These are phyloP conservation scores for Stephania cephalantha DNA, from an alignment of 164 flowering plant species.

Conservation along the genomic window DNA sequence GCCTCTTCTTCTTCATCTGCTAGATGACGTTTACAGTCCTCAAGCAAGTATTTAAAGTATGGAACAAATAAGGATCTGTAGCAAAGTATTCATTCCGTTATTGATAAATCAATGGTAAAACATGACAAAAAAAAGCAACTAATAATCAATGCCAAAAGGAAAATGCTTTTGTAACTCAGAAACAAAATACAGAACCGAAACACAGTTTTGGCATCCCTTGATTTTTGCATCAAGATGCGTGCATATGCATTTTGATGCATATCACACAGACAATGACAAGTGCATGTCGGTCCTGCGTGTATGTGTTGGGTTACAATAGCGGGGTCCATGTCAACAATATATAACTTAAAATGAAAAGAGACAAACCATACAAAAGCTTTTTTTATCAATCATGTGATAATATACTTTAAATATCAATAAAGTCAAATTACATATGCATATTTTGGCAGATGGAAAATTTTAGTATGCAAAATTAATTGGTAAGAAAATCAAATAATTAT, in stretches of 20 bases:
- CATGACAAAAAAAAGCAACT: not conserved
- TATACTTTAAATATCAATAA: not conserved
- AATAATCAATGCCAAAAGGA: no score
- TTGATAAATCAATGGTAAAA: not conserved
- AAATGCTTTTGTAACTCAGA: no score
- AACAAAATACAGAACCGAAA: no score
- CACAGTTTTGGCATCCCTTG: no score
- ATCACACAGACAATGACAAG: no score
- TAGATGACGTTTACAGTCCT: constrained; percentile 48
- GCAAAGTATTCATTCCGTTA: not conserved
- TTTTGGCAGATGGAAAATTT: not conserved
- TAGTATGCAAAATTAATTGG: no score
- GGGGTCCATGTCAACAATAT: no score
- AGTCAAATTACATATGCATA: not conserved
- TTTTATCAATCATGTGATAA: not conserved
- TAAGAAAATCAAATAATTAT: no score
- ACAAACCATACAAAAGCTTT: not conserved
- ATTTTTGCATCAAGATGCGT: no score
- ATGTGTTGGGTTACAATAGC: no score
- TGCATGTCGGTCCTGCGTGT: no score
- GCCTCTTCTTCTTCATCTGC: constrained; percentile 35
- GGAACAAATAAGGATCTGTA: constrained; percentile 90
- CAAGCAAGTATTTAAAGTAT: constrained; percentile 80
- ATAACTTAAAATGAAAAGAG: not conserved
- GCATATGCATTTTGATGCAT: no score